Base-by-base conservation (phyloP, 345 rosid genomes). In the Brassica incana region DNA sequence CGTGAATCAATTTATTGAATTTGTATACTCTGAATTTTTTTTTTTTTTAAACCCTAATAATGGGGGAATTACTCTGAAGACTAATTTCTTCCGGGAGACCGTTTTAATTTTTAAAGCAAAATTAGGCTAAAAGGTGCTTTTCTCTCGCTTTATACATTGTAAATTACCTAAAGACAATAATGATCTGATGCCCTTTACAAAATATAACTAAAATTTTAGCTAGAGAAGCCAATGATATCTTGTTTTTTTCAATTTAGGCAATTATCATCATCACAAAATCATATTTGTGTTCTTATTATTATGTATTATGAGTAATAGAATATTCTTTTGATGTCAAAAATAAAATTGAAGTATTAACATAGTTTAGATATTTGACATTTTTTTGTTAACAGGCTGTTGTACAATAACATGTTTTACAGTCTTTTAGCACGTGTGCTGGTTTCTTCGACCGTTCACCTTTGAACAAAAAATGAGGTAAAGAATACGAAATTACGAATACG, bases 1-100 rank as follows among this genome's bases (percentile, higher is more conserved):
- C 35, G 50, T 54, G 56, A 38, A 74, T 69, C 18, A 63, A 5
- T 69, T 74, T 16, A 36, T 36, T 69, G 15, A 52, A 74, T 29
- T 30, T 60, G 56, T 68, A 58, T 23, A 32, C 58, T 52, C 25
- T 60, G 25, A 67, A 20, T 0, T 20, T 20, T 1, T 23, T 23
- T 0, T 23, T 23, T 23, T 23, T 23, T 23, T 45, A 75, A 69
- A 71, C 83, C 69, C 15, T 69, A 40, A 56, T 75, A 70, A 70
- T 69, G 65, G 76, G 68, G 67, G 56, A 75, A 54, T 54, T 54
- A 69, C 69, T 74, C 18, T 14, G 50, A 79, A 16, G 56, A 74
- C 50, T 67, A 43, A 27, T 60, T 52, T 48, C 4, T 50, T 32
- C 35, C 33, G 66, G 65, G 45, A 27, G 20, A 68, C 66, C 70